Percentiles rank a stretch among this genome's conserved stretches.
Evolutionary conservation across 2,329 filamentous ascomycete genomes (phyloP).

Genomic region (Delphinella strobiligena): DNA sequence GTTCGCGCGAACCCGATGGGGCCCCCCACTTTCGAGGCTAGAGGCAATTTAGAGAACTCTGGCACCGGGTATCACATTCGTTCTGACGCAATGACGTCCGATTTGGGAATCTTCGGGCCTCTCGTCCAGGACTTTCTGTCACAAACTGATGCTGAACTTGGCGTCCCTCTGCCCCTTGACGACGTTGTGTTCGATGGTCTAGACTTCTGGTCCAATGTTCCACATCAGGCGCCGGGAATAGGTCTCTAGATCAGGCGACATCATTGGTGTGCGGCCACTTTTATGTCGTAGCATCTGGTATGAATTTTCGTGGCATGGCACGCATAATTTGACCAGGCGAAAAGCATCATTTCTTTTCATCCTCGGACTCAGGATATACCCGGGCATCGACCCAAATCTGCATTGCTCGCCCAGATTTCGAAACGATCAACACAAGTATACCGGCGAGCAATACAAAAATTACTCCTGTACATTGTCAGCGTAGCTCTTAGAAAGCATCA

Average conservation of each 20-base stretch:
- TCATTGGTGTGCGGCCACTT: too few relatives aligned
- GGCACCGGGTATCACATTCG: not conserved
- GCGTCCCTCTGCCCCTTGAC: conserved; percentile 4
- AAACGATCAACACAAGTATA: conserved; percentile 31
- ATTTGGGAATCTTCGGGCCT: conserved; percentile 6
- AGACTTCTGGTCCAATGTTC: not conserved
- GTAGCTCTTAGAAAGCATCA: too few relatives aligned
- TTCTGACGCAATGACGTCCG: conserved; percentile 3
- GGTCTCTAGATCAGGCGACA: not conserved
- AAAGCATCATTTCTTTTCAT: not conserved
- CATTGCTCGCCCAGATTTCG: conserved; percentile 40
- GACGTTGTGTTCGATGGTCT: conserved; percentile 3
- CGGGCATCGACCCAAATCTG: conserved; percentile 40
- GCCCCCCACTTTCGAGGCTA: not conserved
- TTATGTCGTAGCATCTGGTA: too few relatives aligned
- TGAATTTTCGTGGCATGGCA: too few relatives aligned
- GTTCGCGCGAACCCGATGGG: not conserved
- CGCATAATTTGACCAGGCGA: too few relatives aligned
- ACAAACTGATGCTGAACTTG: conserved; percentile 7
- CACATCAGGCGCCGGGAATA: not conserved
- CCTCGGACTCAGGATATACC: not conserved
- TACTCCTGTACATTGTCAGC: conserved; percentile 21
- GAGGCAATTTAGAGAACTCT: not conserved
- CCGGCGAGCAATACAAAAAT: conserved; percentile 35
- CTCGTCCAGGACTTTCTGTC: conserved; percentile 6